Evolutionary conservation across 2,329 filamentous ascomycete genomes (phyloP).

Genomic region (Cladophialophora carrionii): DNA sequence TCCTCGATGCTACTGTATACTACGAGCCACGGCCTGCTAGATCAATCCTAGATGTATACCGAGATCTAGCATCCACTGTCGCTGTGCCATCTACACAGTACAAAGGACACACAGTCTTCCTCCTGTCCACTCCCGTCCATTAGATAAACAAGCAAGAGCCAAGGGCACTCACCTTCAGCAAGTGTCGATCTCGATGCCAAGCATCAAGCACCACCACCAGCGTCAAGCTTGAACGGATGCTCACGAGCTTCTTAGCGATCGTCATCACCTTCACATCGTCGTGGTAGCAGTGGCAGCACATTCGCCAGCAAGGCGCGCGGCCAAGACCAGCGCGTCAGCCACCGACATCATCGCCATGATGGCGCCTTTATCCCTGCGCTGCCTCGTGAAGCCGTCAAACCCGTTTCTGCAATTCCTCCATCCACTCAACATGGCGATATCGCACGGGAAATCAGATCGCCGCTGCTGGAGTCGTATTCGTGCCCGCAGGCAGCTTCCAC

Average conservation of each 20-base stretch:
- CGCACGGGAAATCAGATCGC: constrained; percentile 2
- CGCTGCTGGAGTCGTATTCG: neutral
- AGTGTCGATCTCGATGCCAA: neutral
- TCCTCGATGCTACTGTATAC: neutral
- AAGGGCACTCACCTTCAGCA: neutral
- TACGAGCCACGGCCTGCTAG: neutral
- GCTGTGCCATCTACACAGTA: no score
- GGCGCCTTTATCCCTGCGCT: neutral
- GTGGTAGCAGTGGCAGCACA: neutral
- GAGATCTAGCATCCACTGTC: neutral
- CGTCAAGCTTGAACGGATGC: neutral
- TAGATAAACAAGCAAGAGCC: neutral
- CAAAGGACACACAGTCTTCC: no score
- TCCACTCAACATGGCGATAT: constrained; percentile 6
- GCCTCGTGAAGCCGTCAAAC: neutral
- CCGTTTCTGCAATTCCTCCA: neutral
- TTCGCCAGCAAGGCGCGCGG: neutral
- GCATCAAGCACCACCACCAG: neutral
- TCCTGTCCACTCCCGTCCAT: neutral
- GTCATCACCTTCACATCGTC: neutral
- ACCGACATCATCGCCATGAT: constrained; percentile 12
- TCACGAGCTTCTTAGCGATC: neutral
- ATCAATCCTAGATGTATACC: neutral
- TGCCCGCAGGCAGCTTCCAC: neutral
- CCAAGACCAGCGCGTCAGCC: constrained; percentile 8